Base-by-base conservation (phyloP, 2,329 filamentous ascomycete species). In the Apiospora sp. region DNA sequence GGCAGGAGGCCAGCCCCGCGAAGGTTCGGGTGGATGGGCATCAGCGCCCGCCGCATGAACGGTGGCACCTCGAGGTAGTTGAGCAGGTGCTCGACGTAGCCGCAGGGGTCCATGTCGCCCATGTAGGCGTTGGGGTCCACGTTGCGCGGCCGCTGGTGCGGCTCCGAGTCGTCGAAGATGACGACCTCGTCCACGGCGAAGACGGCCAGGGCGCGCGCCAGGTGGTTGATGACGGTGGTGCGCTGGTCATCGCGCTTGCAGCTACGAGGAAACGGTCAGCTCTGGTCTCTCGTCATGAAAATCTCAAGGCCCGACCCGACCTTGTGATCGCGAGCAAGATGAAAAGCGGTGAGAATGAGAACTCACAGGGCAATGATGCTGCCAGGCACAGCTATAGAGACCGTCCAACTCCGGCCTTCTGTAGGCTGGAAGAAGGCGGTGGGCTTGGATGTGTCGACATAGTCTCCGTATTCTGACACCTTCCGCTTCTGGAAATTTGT, bases 181-280 rank as follows among this genome's bases (percentile, higher is more conserved):
- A 97, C 87, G 43, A 97, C 87, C 83, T 97, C 94, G 80, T 97
- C 94, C 76, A 97, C 88, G 78, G 90, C 92, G 83, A 96, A 97
- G 75, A 97, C 92, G 74, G 93, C 92, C 70, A 94, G 88, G 46
- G 94, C 93, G 71, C 94, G 93, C 7, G 94, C 94, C 71, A 97
- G 91, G 75, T 92, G 91, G 10, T 91, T 93, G 1, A 92, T 92
- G 68, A 93, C 86, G 68, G 88, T 87, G 48, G 92, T 94, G 80
- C 94, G 92, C 79, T 94, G 91, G 73, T 97, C 94, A 75, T 92
- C 90, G 13, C 92, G 93, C 72, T 90, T 86, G 49, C 92, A 91
- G 80, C 93, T 95, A 76, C 68, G 69, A 49, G n/a, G 75, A 51
- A 68, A 24, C 58, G 43, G 69, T 69, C 8, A 72, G 12, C 49